Evolutionary conservation across 2,329 filamentous ascomycete species (phyloP).

Genomic region (Talaromyces sp.): DNA sequence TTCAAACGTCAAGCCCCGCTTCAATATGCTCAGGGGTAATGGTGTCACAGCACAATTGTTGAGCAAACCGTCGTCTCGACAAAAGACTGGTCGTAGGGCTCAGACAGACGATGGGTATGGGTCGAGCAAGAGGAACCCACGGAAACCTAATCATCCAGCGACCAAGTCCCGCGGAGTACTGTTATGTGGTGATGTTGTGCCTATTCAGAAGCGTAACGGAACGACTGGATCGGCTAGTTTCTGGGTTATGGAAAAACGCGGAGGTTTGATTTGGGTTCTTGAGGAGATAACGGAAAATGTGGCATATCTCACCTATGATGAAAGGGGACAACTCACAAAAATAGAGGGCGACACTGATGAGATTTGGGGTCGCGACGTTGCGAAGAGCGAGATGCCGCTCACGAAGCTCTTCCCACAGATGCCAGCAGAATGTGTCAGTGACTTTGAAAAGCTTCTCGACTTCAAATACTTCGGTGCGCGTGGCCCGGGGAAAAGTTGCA

Average conservation of each 20-base stretch:
- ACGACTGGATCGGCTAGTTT: slow-evolving; percentile 87
- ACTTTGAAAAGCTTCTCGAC: slow-evolving; percentile 69
- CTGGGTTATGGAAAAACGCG: slow-evolving; percentile 97
- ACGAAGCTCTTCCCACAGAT: slow-evolving; percentile 76
- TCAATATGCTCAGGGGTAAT: slow-evolving; percentile 53
- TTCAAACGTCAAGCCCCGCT: slow-evolving; percentile 38
- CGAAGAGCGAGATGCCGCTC: slow-evolving; percentile 68
- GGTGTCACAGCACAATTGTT: slow-evolving; percentile 85
- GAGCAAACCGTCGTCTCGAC: slow-evolving; percentile 70
- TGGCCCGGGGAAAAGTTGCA: slow-evolving; percentile 71
- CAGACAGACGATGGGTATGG: slow-evolving; percentile 58
- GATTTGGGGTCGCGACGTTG: slow-evolving; percentile 76
- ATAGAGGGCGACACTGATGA: slow-evolving; percentile 72
- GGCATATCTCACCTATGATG: slow-evolving; percentile 71
- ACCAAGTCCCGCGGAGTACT: slow-evolving; percentile 83
- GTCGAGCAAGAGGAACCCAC: slow-evolving; percentile 50
- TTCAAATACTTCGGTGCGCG: slow-evolving; percentile 80
- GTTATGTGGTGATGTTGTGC: slow-evolving; percentile 95
- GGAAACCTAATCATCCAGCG: slow-evolving; percentile 62
- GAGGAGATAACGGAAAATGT: slow-evolving; percentile 97
- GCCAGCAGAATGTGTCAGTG: slow-evolving; percentile 66
- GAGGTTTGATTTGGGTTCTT: slow-evolving; percentile 93
- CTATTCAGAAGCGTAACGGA: slow-evolving; percentile 93
- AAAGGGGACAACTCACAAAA: slow-evolving; percentile 68
- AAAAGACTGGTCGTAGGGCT: slow-evolving; percentile 47